Evolutionary conservation across 2,329 filamentous ascomycete genomes (phyloP), one percentile per base, ranked within the genome.

Genomic region (Tolypocladium tropicale): DNA sequence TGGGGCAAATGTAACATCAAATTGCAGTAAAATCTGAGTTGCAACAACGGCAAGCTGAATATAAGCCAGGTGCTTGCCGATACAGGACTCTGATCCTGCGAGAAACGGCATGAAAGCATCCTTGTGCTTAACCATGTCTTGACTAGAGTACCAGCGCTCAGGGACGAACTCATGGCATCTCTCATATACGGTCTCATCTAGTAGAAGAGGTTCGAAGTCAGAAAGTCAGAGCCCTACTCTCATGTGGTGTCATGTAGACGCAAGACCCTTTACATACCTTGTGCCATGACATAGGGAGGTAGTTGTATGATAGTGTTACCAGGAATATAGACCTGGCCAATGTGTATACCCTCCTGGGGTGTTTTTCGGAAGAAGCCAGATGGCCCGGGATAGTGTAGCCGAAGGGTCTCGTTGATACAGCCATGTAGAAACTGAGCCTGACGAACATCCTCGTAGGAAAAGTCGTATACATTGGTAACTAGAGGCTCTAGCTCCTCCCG

Each of bases 311-410:
- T 67, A 4, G 64, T 65, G 53, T 67, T 60, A 2, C 68, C 69
- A 1, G 68, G 69, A 36, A 72, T 65, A 39, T 63, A 64, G 1
- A 52, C 55, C 2, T 63, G 59, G 10, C 61, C 69, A 10, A 74
- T 62, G 9, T 60, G 59, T 36, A 70, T 55, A 4, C 72, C 72
- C 53, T 70, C 67, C 1, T 66, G 65, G 1, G 72, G 71, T 3
- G 71, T 72, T n/a, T 67, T 53, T 2, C 72, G 62, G 53, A 54
- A 48, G 16, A 57, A 49, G 3, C 59, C 59, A 28, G 57, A 57
- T 9, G 55, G 55, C 4, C 52, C 52, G 3, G 52, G 50, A 28
- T 55, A 55, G 25, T 56, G 55, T 3, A 58, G 33, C 25, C 57
- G 52, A 9, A 58, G 28, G 2, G 52, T 36, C 28, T 58, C 55